A percentile compares a stretch with the other conserved stretches of the same genome.
Evolutionary conservation across 2,329 filamentous ascomycete species (phyloP).

Genomic region (Pseudocercospora musae): DNA sequence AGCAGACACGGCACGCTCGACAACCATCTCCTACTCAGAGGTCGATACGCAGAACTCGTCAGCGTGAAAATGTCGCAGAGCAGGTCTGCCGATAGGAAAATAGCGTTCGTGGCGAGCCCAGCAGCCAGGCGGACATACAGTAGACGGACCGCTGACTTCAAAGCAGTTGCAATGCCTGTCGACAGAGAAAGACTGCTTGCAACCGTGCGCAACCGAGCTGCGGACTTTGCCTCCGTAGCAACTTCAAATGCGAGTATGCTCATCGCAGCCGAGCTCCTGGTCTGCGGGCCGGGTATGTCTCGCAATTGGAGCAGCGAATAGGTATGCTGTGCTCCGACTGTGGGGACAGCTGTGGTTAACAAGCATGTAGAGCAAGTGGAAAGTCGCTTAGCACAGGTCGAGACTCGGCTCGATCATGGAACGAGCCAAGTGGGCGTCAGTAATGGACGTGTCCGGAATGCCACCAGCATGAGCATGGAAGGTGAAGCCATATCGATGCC

Average conservation of each 20-base stretch:
- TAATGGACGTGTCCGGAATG: background rate
- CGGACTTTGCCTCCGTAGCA: conserved; percentile 22
- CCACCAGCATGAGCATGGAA: background rate
- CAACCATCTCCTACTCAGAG: background rate
- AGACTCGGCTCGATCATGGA: conserved; percentile 1
- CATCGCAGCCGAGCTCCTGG: conserved; percentile 25
- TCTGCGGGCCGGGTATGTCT: conserved; percentile 47
- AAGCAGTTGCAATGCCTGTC: conserved; percentile 29
- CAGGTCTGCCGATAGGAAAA: conserved; percentile 5
- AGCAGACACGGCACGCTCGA: conserved; percentile 5
- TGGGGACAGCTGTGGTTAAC: conserved; percentile 23
- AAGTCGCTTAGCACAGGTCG: conserved; percentile 5
- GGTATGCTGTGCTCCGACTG: conserved; percentile 23
- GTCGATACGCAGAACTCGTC: background rate
- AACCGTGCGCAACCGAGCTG: conserved; percentile 29
- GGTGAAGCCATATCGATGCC: background rate
- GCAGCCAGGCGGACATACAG: background rate
- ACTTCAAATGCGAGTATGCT: conserved; percentile 29
- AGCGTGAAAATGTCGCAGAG: background rate
- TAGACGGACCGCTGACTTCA: background rate
- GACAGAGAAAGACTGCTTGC: conserved; percentile 29
- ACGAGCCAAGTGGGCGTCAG: background rate
- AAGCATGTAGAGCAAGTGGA: conserved; percentile 22
- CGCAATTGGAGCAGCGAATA: conserved; percentile 37
- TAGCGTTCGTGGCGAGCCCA: conserved; percentile 1